Base-by-base conservation (phyloP, 352 stramenopile genomes). In the Phytopythium mirpurense region DNA sequence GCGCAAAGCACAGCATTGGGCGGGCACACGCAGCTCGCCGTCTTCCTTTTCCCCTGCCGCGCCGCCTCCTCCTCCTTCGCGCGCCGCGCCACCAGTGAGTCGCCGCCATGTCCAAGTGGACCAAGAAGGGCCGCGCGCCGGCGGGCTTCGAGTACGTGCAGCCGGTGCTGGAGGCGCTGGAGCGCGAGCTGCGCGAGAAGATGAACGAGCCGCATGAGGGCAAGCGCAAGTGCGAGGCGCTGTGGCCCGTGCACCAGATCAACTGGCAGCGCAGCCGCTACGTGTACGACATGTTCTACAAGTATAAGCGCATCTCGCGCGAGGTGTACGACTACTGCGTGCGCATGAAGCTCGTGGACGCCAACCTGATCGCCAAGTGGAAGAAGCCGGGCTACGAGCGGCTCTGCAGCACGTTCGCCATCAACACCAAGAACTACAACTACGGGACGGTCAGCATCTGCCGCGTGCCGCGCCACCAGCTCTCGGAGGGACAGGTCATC, bases 281-380 rank as follows among this genome's bases (percentile, higher is more conserved):
- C 80, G 84, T 99, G 31, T 99, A 99, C 74, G 96, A 99, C 68
- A 96, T 99, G 92, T 99, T 95, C 70, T 98, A 99, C 88, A 98
- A 95, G 51, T 97, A 99, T 70, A 70, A 93, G 24, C 83, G 84
- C 51, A 99, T 99, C 59, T 88, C 74, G 23, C 88, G 88, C 40
- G 84, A 98, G 49, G 93, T 99, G 7, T 99, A 98, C 70, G 95
- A 99, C 57, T 99, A 98, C 74, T 99, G 97, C 72, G 74, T 99
- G 45, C 66, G 70, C 27, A 77, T 74, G 51, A 98, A 97, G 68
- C 65, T 99, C 23, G 85, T 98, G 36, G 97, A 99, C 80, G 93
- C 90, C 3, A 96, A 86, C 23, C 71, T 99, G 15, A 98, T 99
- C 60, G 96, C 96, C 62, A 99, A 99, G 71, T 99, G 97, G 97